phyloP scores from a whole-genome alignment of 2,329 filamentous ascomycete species.

The Beauveria sp. region DNA sequence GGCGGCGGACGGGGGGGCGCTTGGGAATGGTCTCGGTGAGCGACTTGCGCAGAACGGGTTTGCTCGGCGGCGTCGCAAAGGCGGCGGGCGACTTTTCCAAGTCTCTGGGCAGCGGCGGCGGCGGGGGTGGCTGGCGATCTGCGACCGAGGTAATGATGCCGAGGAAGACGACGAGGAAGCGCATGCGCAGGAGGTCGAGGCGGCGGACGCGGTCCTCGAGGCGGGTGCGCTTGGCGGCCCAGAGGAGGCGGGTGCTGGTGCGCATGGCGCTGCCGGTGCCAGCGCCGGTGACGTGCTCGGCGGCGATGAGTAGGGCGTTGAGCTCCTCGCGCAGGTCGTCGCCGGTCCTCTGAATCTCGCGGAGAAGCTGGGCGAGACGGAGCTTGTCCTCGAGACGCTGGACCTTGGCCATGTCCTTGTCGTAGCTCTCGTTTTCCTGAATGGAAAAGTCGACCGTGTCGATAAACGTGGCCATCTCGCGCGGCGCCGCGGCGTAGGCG shows the following conservation, averaged over 20 bases:
- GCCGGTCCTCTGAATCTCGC: slow-evolving; percentile 53
- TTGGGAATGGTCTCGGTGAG: slow-evolving; percentile 36
- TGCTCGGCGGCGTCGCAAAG: slow-evolving; percentile 21
- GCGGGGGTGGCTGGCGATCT: slow-evolving; percentile 26
- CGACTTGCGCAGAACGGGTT: slow-evolving; percentile 30
- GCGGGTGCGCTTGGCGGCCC: slow-evolving; percentile 45
- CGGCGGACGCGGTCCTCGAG: slow-evolving; percentile 51
- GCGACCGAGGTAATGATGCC: slow-evolving; percentile 40
- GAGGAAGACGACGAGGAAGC: slow-evolving; percentile 58
- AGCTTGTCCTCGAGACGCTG: slow-evolving; percentile 55
- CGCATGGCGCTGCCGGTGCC: slow-evolving; percentile 37
- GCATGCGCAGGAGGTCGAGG: slow-evolving; percentile 55
- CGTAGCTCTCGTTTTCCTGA: slow-evolving; percentile 57
- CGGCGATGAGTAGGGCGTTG: slow-evolving; percentile 41
- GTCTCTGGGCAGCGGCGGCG: slow-evolving; percentile 21
- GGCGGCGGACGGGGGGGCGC: slow-evolving; percentile 41
- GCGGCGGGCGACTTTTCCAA: slow-evolving; percentile 25
- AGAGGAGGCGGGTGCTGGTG: slow-evolving; percentile 44
- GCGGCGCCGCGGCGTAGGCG: slow-evolving; percentile 51
- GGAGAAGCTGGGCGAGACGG: slow-evolving; percentile 47
- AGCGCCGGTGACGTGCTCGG: slow-evolving; percentile 33
- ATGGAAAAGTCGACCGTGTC: slow-evolving; percentile 55
- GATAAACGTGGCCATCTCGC: slow-evolving; percentile 49
- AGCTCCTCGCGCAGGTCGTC: slow-evolving; percentile 56
- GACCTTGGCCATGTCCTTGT: slow-evolving; percentile 50